Percentiles rank a stretch among this genome's conserved stretches.
These are phyloP conservation scores for Arachnopeziza araneosa DNA, from an alignment of 2,329 filamentous ascomycete species.

Conservation along the genomic window DNA sequence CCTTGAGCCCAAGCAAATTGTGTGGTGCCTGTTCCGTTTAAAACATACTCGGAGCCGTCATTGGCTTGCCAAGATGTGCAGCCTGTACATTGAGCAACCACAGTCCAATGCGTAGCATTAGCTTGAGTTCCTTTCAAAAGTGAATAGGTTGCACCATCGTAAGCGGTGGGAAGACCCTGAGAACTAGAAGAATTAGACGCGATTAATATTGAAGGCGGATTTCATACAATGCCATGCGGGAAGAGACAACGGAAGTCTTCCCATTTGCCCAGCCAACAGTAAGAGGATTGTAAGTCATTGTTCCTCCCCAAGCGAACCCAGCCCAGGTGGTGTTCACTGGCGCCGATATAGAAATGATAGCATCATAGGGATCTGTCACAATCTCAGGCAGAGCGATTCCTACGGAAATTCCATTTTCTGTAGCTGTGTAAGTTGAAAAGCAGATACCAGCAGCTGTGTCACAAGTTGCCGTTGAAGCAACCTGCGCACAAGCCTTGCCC, in stretches of 20 bases:
- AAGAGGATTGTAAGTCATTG: slow-evolving; percentile 12
- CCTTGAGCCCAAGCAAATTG: slow-evolving; percentile 18
- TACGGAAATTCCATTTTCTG: slow-evolving; percentile 5
- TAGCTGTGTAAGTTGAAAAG: slow-evolving; percentile 6
- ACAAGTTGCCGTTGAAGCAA: slow-evolving; percentile 4
- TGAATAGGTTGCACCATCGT: slow-evolving; percentile 13
- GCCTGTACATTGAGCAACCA: slow-evolving; percentile 13
- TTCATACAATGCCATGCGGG: slow-evolving; percentile 14
- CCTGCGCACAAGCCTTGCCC: slow-evolving; percentile 8
- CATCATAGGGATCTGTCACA: slow-evolving; percentile 12
- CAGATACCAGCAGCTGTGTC: slow-evolving; percentile 11
- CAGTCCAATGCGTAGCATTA: slow-evolving; percentile 19
- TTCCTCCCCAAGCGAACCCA: slow-evolving; percentile 12
- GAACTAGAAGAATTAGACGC: slow-evolving; percentile 11
- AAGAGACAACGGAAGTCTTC: slow-evolving; percentile 8
- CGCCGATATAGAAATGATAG: slow-evolving; percentile 13
- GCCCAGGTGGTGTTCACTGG: slow-evolving; percentile 11
- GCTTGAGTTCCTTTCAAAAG: slow-evolving; percentile 14
- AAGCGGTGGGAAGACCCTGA: slow-evolving; percentile 11
- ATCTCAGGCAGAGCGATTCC: slow-evolving; percentile 9
- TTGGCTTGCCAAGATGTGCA: slow-evolving; percentile 16
- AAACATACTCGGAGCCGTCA: slow-evolving; percentile 7
- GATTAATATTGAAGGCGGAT: background rate
- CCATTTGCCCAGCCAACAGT: slow-evolving; percentile 11
- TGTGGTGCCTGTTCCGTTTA: slow-evolving; percentile 15